phyloP scores from a whole-genome alignment of 1,139 yeast genomes.

The Komagataea norvegica region DNA sequence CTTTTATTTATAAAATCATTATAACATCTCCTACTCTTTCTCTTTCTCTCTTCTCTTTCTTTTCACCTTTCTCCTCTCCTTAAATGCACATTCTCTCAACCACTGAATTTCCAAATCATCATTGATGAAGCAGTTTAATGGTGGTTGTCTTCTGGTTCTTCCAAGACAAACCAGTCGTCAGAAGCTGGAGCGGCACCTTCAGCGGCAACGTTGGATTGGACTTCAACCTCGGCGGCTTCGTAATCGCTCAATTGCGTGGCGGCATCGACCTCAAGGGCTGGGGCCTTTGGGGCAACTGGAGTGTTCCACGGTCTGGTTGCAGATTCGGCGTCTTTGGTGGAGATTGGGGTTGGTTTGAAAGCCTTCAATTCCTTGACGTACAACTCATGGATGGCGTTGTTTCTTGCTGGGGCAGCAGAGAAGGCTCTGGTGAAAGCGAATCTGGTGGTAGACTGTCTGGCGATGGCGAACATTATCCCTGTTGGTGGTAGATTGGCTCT shows the following conservation, averaged over 20 bases:
- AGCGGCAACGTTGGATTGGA: slow-evolving; percentile 40
- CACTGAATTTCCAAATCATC: background rate
- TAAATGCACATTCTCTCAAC: too few relatives aligned
- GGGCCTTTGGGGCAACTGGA: slow-evolving; percentile 70
- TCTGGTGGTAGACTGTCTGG: slow-evolving; percentile 11
- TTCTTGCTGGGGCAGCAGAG: slow-evolving; percentile 33
- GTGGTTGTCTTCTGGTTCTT: slow-evolving; percentile 61
- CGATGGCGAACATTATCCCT: slow-evolving; percentile 9
- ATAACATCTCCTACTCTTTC: background rate
- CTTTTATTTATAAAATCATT: slow-evolving; percentile 2
- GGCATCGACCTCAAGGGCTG: slow-evolving; percentile 66
- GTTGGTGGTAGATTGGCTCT: too few relatives aligned
- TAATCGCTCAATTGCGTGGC: slow-evolving; percentile 72
- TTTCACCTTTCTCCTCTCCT: background rate
- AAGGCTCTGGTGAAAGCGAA: slow-evolving; percentile 33
- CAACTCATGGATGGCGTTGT: slow-evolving; percentile 72
- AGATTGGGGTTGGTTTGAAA: slow-evolving; percentile 77
- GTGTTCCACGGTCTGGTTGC: slow-evolving; percentile 77
- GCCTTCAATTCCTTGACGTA: slow-evolving; percentile 83
- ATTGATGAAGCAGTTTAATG: slow-evolving; percentile 39
- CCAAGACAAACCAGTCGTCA: slow-evolving; percentile 84
- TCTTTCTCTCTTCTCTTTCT: background rate
- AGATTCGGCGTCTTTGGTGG: slow-evolving; percentile 71
- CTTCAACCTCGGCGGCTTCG: slow-evolving; percentile 74
- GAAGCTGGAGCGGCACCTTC: slow-evolving; percentile 40